Evolutionary conservation across 306 rosid genomes (phyloP).

Genomic region (Amphicarpaea edgeworthii): DNA sequence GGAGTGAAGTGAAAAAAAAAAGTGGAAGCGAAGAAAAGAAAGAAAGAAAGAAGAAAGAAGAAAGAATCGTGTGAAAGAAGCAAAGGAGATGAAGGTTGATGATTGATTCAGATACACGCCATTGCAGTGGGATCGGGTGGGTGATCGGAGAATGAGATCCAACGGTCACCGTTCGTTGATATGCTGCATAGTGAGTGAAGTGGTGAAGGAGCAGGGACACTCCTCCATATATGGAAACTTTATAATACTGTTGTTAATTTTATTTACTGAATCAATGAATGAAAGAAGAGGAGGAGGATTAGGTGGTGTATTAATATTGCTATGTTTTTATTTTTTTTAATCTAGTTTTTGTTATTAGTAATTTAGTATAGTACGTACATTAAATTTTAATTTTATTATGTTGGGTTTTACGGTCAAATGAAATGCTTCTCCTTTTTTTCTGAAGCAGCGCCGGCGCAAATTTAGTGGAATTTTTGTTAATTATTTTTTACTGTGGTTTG

Average conservation of each 20-base stretch:
- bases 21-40: slow-evolving; percentile 76
- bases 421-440: not conserved
- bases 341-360: not conserved
- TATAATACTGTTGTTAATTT: not conserved
- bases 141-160: slow-evolving; percentile 52
- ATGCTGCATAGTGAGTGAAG: not conserved
- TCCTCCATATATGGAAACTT: not conserved
- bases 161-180: slow-evolving; percentile 49
- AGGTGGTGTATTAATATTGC: not conserved
- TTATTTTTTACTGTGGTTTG: not conserved
- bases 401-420: not conserved
- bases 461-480: not conserved
- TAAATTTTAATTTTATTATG: not conserved
- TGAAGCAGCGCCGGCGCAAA: not conserved
- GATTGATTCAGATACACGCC: slow-evolving; percentile 50
- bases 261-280: too few relatives aligned
- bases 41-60: slow-evolving; percentile 30
- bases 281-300: not conserved
- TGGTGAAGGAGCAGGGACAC: not conserved
- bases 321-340: not conserved
- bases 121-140: slow-evolving; percentile 43
- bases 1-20: slow-evolving; percentile 37
- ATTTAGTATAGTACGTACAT: not conserved
- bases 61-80: slow-evolving; percentile 65
- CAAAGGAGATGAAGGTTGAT: slow-evolving; percentile 20